Evolutionary conservation across 2,329 filamentous ascomycete species (phyloP).

Genomic region (Teratosphaeria nubilosa): DNA sequence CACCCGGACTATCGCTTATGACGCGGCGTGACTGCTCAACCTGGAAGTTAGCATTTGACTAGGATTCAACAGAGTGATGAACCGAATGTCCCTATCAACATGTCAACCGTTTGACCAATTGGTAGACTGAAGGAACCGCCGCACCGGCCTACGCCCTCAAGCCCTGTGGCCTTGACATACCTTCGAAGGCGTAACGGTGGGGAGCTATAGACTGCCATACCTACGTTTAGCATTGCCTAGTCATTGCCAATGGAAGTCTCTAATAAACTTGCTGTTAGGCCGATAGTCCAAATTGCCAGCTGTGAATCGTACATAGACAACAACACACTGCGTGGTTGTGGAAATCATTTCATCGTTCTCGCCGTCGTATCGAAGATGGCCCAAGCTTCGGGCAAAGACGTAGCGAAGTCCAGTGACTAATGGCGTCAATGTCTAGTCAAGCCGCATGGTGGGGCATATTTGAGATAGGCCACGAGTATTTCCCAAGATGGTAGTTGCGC

Average conservation of each 20-base stretch:
- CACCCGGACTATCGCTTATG: too few species aligned
- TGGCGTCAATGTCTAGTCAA: not conserved
- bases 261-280: not conserved
- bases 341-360: not conserved
- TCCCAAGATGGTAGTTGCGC: not conserved
- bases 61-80: too few species aligned
- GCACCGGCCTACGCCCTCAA: not conserved
- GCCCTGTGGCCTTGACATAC: not conserved
- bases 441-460: not conserved
- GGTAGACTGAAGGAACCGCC: too few species aligned
- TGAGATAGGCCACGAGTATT: not conserved
- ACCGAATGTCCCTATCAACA: too few species aligned
- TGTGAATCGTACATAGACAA: not conserved
- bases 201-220: not conserved
- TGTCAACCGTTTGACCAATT: too few species aligned
- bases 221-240: not conserved
- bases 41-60: too few species aligned
- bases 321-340: not conserved
- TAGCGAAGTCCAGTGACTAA: not conserved
- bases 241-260: not conserved
- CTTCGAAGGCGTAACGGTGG: not conserved
- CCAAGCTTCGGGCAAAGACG: not conserved
- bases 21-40: too few species aligned
- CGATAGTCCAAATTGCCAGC: too few species aligned
- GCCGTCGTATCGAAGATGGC: not conserved